Evolutionary conservation across 2,329 filamentous ascomycete species (phyloP), one percentile per base, ranked within the genome.

Genomic region (Amauroascus verrucosus): DNA sequence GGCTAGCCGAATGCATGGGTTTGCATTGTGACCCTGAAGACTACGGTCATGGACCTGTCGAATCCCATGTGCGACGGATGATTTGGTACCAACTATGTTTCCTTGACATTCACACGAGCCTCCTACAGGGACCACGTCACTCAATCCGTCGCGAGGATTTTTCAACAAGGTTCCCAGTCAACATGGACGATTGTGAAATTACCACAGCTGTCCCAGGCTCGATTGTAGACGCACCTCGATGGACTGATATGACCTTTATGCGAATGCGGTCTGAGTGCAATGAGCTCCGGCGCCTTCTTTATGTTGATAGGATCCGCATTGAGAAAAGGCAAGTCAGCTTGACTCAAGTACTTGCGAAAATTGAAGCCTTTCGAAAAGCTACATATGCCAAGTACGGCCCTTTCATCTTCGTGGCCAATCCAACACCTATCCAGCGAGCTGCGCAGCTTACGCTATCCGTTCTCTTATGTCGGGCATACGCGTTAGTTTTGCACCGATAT

Each of bases 31-130:
- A 89, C 58, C 83, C 83, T 14, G 77, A 80, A 41, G 75, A 77
- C 8, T 88, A 86, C 61, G 80, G 78, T 1, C 75, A 85, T 54
- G 79, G 76, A 2, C 77, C 85, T 0, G 70, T 88, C 2, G 85
- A 89, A 60, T 82, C 81, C 0, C 84, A 89, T 51, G 75, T 88
- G 2, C 79, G 85, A 11, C 79, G 85, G 3, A 70, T 88, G 37
- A 75, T 88, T 32, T 89, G 85, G 86, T 83, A 88, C 63, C 85
- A 89, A 61, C 74, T 90, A 18, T 88, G 84, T 66, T 86, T 86
- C 64, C 74, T 90, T 7, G 86, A 89, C 63, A 78, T 88, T 54
- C 76, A 84, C 37, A 88, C 85, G 0, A 86, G 81, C 61, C 85
- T 89, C 67, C 80, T 82, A 1, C 85, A 86, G 57, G 86, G 85